A percentile compares a stretch with the other conserved stretches of the same genome.
phyloP scores from a whole-genome alignment of 306 rosid genomes.

The Cicer arietinum region DNA sequence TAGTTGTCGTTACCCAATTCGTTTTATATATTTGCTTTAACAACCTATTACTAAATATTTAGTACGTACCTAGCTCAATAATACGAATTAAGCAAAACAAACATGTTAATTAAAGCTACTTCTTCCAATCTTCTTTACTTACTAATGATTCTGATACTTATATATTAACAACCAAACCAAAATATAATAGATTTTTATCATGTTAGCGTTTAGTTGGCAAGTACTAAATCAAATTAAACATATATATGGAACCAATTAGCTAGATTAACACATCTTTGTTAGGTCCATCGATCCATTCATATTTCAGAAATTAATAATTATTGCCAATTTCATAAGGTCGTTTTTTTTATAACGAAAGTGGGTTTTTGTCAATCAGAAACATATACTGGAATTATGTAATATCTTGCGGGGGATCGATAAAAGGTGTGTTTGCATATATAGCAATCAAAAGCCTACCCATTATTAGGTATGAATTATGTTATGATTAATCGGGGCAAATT shows the following conservation, averaged over 20 bases:
- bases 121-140: too few relatives aligned
- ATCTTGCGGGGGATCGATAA: neutral
- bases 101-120: too few relatives aligned
- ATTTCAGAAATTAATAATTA: neutral
- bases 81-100: too few relatives aligned
- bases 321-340: neutral
- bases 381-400: neutral
- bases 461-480: constrained; percentile 40
- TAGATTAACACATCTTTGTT: constrained; percentile 2
- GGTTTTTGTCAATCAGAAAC: constrained; percentile 7
- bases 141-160: too few relatives aligned
- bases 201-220: constrained; percentile 24
- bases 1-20: too few relatives aligned
- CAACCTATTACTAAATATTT: too few relatives aligned
- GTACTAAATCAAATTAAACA: neutral
- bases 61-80: too few relatives aligned
- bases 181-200: neutral
- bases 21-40: too few relatives aligned
- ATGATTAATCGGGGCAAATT: constrained; percentile 39
- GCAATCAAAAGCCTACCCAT: constrained; percentile 45
- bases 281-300: constrained; percentile 3
- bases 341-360: neutral
- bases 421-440: neutral
- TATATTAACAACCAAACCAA: too few relatives aligned
- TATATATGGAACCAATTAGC: neutral